Evolutionary conservation across 192 early-diverging fungal species (phyloP).

Genomic region (Podochytrium sp.): DNA sequence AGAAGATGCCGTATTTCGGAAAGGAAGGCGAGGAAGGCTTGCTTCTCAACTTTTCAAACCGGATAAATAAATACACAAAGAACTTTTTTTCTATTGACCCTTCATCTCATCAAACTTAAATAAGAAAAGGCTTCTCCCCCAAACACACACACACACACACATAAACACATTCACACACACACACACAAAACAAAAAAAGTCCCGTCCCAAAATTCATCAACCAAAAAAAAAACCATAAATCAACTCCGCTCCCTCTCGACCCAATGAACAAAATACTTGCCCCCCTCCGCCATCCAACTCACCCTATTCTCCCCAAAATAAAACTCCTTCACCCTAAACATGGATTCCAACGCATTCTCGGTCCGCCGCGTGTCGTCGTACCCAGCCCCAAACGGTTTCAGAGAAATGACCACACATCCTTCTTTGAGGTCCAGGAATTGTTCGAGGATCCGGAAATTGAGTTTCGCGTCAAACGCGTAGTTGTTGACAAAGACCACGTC

Average conservation of each 20-base stretch:
- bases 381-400: slow-evolving; percentile 79
- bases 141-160: no score
- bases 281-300: slow-evolving; percentile 56
- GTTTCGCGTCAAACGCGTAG: slow-evolving; percentile 84
- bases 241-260: slow-evolving; percentile 12
- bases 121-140: no score
- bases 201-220: no score
- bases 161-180: no score
- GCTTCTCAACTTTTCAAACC: no score
- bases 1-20: no score
- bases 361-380: slow-evolving; percentile 73
- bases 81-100: no score
- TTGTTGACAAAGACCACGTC: slow-evolving; percentile 87
- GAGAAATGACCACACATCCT: slow-evolving; percentile 79
- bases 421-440: slow-evolving; percentile 93
- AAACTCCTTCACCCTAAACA: slow-evolving; percentile 54
- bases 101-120: no score
- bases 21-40: no score
- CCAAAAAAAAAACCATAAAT: background rate
- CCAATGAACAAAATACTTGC: slow-evolving; percentile 46
- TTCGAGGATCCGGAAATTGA: slow-evolving; percentile 83
- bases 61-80: no score
- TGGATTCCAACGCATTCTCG: slow-evolving; percentile 58
- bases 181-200: no score
- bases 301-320: slow-evolving; percentile 44